A percentile compares a stretch with the other conserved stretches of the same genome.
Conservation (phyloP, 768 basidiomycete species). For the Lentinula sp. region DNA sequence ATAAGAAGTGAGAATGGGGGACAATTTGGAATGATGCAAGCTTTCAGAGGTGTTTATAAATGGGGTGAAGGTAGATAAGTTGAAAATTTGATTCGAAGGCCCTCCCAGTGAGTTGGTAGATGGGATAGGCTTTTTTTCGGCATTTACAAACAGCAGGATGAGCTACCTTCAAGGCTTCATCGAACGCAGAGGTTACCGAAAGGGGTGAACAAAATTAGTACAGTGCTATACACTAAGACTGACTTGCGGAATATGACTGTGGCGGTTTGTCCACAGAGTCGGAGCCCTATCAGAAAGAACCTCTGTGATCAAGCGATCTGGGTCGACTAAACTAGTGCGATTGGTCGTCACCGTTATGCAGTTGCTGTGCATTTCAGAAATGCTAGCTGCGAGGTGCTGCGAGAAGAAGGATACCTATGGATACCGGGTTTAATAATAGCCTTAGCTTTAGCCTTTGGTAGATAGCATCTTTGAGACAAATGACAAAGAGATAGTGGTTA, state of each 20-base stretch:
- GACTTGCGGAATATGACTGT: background rate
- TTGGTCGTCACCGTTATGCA: background rate
- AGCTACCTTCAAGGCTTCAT: background rate
- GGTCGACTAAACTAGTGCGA: too few relatives aligned
- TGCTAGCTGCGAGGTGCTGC: background rate
- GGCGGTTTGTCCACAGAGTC: background rate
- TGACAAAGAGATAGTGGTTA: background rate
- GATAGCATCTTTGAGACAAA: background rate
- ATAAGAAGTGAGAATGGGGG: background rate
- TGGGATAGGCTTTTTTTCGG: background rate
- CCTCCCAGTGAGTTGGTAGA: background rate
- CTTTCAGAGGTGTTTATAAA: background rate
- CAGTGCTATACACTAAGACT: background rate
- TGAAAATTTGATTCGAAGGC: too few relatives aligned
- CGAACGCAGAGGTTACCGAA: background rate
- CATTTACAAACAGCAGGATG: background rate
- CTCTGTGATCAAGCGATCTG: too few relatives aligned
- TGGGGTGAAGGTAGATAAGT: too few relatives aligned
- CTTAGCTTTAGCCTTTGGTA: background rate
- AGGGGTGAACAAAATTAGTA: background rate
- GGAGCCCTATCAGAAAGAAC: background rate
- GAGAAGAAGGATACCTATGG: background rate
- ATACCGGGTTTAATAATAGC: background rate
- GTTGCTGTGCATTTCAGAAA: too few relatives aligned
- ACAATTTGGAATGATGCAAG: background rate